A percentile compares a stretch with the other conserved stretches of the same genome.
Conservation (phyloP, 306 rosid genomes). For the Carpinus fangiana region DNA sequence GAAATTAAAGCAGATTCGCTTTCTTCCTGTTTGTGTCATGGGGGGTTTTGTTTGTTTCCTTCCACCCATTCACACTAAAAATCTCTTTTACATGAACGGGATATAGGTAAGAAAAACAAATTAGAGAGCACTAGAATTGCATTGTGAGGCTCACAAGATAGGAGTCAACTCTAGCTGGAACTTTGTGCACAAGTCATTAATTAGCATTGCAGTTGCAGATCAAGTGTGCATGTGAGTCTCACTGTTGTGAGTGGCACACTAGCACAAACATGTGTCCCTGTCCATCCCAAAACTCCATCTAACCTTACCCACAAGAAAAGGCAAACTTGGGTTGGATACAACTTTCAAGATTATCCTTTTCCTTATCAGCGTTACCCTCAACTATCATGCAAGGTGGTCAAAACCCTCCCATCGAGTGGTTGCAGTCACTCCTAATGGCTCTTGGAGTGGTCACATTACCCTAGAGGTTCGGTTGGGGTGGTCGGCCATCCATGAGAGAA, state of each 20-base stretch:
- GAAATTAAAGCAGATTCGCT: constrained; percentile 18
- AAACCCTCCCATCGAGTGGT: no score
- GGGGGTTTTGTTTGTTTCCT: constrained; percentile 18
- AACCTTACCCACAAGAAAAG: not conserved
- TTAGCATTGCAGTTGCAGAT: constrained; percentile 1
- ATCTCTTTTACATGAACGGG: not conserved
- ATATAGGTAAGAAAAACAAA: not conserved
- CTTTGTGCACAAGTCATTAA: not conserved
- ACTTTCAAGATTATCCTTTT: not conserved
- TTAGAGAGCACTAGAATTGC: not conserved
- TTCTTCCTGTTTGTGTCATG: not conserved
- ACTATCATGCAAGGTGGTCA: no score
- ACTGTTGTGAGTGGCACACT: not conserved
- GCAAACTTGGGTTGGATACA: not conserved
- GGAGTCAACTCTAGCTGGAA: constrained; percentile 11
- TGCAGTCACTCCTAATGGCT: no score
- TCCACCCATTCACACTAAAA: constrained; percentile 21
- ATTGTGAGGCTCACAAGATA: constrained; percentile 35
- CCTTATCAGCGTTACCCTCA: no score
- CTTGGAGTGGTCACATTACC: no score
- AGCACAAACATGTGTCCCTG: not conserved
- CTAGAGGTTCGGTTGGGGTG: no score
- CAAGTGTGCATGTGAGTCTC: constrained; percentile 29
- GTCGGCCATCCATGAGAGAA: no score
- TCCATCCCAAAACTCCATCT: not conserved